Evolutionary conservation across 139 green algal genomes (phyloP).

Genomic region (Coccomyxa sp.): DNA sequence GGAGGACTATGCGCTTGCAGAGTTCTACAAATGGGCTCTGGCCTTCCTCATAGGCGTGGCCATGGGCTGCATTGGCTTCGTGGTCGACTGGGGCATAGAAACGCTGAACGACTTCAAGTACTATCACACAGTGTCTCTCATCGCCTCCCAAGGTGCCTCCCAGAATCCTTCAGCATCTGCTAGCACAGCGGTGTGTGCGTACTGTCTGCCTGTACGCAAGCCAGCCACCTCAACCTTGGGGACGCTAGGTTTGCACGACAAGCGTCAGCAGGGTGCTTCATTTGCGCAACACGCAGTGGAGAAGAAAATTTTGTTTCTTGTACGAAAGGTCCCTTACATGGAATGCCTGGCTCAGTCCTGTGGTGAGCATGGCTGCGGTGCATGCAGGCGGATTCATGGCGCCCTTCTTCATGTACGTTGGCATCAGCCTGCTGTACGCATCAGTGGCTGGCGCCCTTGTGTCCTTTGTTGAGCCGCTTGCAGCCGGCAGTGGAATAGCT

Average conservation of each 20-base stretch:
- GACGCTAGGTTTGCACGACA: background rate
- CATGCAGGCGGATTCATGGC: constrained; percentile 19
- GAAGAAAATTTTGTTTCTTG: background rate
- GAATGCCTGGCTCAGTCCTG: no score
- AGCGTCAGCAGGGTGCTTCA: background rate
- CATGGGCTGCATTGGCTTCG: constrained; percentile 56
- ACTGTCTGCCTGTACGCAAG: background rate
- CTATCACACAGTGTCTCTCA: constrained; percentile 3
- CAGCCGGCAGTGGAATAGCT: constrained; percentile 65
- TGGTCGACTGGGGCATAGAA: constrained; percentile 52
- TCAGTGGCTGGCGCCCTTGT: constrained; percentile 50
- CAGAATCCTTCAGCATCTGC: background rate
- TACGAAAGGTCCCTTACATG: no score
- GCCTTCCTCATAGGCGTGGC: constrained; percentile 42
- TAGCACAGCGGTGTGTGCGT: background rate
- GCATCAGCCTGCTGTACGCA: constrained; percentile 17
- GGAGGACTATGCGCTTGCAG: constrained; percentile 20
- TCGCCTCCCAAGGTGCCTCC: background rate
- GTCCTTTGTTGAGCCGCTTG: constrained; percentile 62
- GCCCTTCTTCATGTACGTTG: constrained; percentile 11
- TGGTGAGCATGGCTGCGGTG: no score
- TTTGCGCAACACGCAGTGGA: background rate
- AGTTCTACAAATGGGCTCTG: constrained; percentile 25
- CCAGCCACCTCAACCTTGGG: no score
- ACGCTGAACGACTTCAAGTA: constrained; percentile 43